phyloP scores from a whole-genome alignment of 2,329 filamentous ascomycete genomes.

The Coniochaeta sp. region DNA sequence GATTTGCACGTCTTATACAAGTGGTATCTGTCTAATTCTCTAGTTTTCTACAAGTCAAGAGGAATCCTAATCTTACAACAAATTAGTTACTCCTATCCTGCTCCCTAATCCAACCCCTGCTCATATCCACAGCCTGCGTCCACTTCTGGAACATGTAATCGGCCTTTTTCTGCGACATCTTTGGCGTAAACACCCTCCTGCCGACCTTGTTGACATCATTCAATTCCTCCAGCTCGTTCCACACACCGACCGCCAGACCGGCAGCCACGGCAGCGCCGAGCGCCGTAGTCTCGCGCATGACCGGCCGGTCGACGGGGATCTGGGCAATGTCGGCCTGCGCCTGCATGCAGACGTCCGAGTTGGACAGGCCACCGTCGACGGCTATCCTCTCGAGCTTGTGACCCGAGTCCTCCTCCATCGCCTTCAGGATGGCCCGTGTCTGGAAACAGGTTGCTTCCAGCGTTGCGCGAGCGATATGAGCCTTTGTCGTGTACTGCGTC shows the following conservation, averaged over 20 bases:
- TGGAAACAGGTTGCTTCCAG: slow-evolving; percentile 90
- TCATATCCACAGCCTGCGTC: slow-evolving; percentile 53
- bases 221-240: slow-evolving; percentile 68
- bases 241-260: slow-evolving; percentile 74
- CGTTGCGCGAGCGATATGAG: slow-evolving; percentile 82
- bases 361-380: slow-evolving; percentile 85
- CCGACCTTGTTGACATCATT: slow-evolving; percentile 64
- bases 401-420: slow-evolving; percentile 81
- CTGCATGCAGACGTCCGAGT: slow-evolving; percentile 85
- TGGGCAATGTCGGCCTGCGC: slow-evolving; percentile 79
- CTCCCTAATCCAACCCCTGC: slow-evolving; percentile 41
- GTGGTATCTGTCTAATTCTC: neutral
- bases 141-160: slow-evolving; percentile 42
- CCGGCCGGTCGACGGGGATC: slow-evolving; percentile 75
- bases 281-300: slow-evolving; percentile 86
- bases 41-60: neutral
- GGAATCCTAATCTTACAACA: neutral
- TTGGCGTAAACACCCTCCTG: slow-evolving; percentile 62
- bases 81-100: neutral
- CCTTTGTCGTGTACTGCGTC: slow-evolving; percentile 75
- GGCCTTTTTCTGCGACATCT: slow-evolving; percentile 38
- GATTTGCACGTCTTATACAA: neutral
- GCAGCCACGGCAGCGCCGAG: slow-evolving; percentile 85
- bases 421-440: slow-evolving; percentile 83
- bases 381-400: slow-evolving; percentile 68